phyloP scores from a whole-genome alignment of 495 filamentous ascomycete species.

The Tuber brumale region DNA sequence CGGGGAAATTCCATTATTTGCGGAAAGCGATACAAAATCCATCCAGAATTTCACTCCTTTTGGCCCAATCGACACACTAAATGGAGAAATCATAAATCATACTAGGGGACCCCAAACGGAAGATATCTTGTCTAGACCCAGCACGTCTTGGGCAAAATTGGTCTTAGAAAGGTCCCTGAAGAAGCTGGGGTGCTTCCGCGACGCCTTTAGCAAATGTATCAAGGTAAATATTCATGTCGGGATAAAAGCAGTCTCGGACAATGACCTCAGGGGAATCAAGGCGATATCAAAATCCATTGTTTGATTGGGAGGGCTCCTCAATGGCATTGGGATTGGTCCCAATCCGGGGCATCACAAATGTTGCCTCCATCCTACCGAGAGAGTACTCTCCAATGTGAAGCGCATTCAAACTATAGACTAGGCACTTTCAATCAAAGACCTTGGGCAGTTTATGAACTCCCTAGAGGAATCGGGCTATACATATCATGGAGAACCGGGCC shows the following conservation, averaged over 20 bases:
- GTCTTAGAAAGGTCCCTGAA: background rate
- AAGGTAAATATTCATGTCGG: background rate
- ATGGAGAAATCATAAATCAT: background rate
- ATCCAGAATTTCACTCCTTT: background rate
- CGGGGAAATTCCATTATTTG: background rate
- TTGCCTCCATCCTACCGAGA: background rate
- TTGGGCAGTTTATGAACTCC: slow-evolving; percentile 18
- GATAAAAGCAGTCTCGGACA: background rate
- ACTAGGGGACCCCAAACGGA: background rate
- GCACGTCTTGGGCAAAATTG: background rate
- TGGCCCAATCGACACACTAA: background rate
- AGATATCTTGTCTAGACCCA: background rate
- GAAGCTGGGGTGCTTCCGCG: background rate
- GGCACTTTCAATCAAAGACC: slow-evolving; percentile 15
- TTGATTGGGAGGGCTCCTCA: slow-evolving; percentile 19
- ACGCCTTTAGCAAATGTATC: background rate
- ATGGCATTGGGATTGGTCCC: background rate
- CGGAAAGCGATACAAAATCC: background rate
- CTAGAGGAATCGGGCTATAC: background rate
- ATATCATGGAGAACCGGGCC: slow-evolving; percentile 2
- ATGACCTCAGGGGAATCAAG: slow-evolving; percentile 24
- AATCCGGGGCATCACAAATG: background rate
- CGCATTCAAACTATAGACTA: slow-evolving; percentile 15
- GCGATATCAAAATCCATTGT: slow-evolving; percentile 23
- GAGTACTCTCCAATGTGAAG: slow-evolving; percentile 10